Evolutionary conservation across 2,329 filamentous ascomycete species (phyloP), one percentile per base, ranked within the genome.

Genomic region (Hypoxylon sp.): DNA sequence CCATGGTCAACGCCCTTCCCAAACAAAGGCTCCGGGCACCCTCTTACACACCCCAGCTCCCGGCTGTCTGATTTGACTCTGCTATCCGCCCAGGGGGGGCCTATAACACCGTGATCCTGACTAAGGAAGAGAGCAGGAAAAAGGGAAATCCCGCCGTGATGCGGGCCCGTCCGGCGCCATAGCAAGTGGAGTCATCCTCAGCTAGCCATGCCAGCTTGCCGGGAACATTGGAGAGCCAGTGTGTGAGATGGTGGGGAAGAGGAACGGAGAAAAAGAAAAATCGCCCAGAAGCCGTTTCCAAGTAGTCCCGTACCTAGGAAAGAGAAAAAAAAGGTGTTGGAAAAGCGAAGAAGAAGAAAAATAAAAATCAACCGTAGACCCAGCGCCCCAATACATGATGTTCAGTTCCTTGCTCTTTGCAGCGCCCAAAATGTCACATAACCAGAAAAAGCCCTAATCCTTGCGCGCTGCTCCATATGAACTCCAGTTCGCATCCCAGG

Each of bases 401-500:
- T 62, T 70, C 54, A 65, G 54, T 57, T 68, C 65, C 64, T 63
- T 64, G 57, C 64, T 64, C 60, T 50, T 59, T 61, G 57, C 57
- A 70, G 64, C 60, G 60, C 62, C 67, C 54, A 54, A 54, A 65
- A 70, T 61, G 65, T 53, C 58, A 65, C 54, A 24, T 11, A 48
- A 60, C 39, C 35, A 56, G 32, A 37, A 37, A 37, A 59, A 58
- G 53, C 53, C 48, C n/a, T 58, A 62, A 68, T 65, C 68, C 68
- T 44, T 70, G 65, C 65, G 44, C 29, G 50, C 58, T 67, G 46
- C 62, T 62, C 68, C 68, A 53, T 65, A 65, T 61, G 65, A 70
- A 70, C 68, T 66, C 68, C 68, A 66, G 68, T 70, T 70, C 65
- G 68, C 59, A 64, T 70, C 68, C 68, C 17, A 59, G 37, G 52